Evolutionary conservation across 1,284 basidiomycete species (phyloP).

Genomic region (Abortiporus biennis): DNA sequence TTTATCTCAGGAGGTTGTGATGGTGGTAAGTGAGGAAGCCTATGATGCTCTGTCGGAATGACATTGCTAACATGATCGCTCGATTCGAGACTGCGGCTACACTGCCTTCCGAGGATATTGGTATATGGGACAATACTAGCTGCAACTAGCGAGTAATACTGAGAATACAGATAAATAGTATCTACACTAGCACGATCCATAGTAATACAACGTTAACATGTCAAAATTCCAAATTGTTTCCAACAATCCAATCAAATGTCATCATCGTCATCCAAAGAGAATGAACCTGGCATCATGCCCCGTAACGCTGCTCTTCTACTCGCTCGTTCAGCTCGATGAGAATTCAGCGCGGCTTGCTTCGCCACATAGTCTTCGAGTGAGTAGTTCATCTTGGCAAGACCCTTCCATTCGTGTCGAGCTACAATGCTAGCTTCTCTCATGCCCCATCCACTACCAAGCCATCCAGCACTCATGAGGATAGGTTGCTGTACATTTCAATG

Average conservation of each 20-base stretch:
- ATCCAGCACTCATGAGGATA: slow-evolving; percentile 86
- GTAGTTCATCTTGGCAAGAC: slow-evolving; percentile 65
- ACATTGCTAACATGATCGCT: too few relatives aligned
- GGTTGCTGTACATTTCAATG: slow-evolving; percentile 55
- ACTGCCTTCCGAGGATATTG: too few relatives aligned
- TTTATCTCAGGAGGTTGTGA: slow-evolving; percentile 10
- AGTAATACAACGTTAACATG: too few relatives aligned
- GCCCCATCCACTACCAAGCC: slow-evolving; percentile 59
- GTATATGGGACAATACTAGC: too few relatives aligned
- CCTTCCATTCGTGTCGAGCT: slow-evolving; percentile 93
- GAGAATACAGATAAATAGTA: too few relatives aligned
- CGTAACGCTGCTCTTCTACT: slow-evolving; percentile 7
- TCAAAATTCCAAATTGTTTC: too few relatives aligned
- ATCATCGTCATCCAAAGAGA: slow-evolving; percentile 14
- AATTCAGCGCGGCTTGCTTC: slow-evolving; percentile 37
- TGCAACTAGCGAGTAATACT: too few relatives aligned
- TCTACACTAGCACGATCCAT: too few relatives aligned
- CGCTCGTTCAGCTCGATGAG: slow-evolving; percentile 25
- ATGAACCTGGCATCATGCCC: slow-evolving; percentile 19
- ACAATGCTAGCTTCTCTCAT: slow-evolving; percentile 54
- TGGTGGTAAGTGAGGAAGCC: slow-evolving; percentile 1
- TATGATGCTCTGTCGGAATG: neutral
- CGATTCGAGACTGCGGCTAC: too few relatives aligned
- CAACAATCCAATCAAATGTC: too few relatives aligned
- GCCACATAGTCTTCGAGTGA: slow-evolving; percentile 74